Percentiles rank a stretch among this genome's conserved stretches.
Conservation (phyloP, 768 basidiomycete species). For the Solioccasus polychromus region DNA sequence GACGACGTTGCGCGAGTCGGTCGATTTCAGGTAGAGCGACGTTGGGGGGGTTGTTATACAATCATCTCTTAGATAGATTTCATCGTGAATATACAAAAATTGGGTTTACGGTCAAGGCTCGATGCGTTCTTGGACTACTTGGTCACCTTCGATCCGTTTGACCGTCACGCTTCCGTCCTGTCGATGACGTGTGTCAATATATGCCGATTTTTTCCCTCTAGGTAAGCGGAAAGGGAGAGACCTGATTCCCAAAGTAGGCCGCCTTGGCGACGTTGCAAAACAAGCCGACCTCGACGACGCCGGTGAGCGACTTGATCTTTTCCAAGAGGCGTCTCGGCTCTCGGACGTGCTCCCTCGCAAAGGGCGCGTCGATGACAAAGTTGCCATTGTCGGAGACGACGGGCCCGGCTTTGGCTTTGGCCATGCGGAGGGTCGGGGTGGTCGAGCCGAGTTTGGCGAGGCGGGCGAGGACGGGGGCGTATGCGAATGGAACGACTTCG, state of each 20-base stretch:
- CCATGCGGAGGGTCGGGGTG: constrained; percentile 86
- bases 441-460: constrained; percentile 65
- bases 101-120: no score
- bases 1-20: constrained; percentile 1
- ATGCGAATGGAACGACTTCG: constrained; percentile 96
- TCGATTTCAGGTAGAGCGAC: no score
- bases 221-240: constrained; percentile 22
- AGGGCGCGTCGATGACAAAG: constrained; percentile 97
- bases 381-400: constrained; percentile 97
- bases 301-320: constrained; percentile 90
- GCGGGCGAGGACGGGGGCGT: constrained; percentile 79
- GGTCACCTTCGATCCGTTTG: constrained; percentile 35
- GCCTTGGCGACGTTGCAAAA: constrained; percentile 92
- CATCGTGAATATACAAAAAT: no score
- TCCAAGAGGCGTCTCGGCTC: no score
- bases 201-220: no score
- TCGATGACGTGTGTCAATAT: no score
- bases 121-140: constrained; percentile 23
- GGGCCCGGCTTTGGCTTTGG: constrained; percentile 88
- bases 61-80: no score
- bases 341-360: constrained; percentile 62
- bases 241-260: constrained; percentile 94
- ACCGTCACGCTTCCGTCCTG: constrained; percentile 73
- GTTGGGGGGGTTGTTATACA: no score
- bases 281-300: constrained; percentile 98